Base-by-base conservation (phyloP, 441 rosid genomes). In the Adansonia rubrostipa region DNA sequence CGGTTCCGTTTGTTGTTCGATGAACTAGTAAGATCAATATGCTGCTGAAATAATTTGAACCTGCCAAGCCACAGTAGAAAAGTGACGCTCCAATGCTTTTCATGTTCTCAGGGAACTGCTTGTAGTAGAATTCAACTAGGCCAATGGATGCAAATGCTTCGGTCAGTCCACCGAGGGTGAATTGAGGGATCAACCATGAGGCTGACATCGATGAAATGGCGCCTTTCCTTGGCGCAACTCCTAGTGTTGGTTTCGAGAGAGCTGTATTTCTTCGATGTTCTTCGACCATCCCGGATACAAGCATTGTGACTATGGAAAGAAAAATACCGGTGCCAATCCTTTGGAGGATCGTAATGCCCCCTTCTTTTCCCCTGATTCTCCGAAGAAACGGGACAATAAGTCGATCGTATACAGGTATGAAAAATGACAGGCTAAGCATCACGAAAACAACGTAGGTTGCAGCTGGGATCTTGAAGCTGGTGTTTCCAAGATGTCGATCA, bases 191-290 rank as follows among this genome's bases (percentile, higher is more conserved):
- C 69, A 84, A 76, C 84, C 81, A 77, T 6, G 75, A n/a, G 20
- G 79, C 87, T 45, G 85, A 79, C 83, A 84, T 82, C 1, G 85
- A 82, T 2, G 87, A 84, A 56, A 82, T 82, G 15, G 81, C 80
- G 1, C 87, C 87, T 76, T 81, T 82, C 54, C 82, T 78, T 4
- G 85, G 80, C 6, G 50, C 83, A 42, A 75, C 63, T 5, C 87
- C 87, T 20, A 82, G 50, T 0, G 85, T 80, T 3, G 81, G 87
- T 72, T 73, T 69, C 1, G 82, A 77, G 33, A 80, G 71, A 42
- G 85, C 87, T 24, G 57, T 45, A 8, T 65, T 80, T 36, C 83
- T 78, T 56, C 85, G 80, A 4, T 50, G 80, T n/a, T 78, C 74
- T 61, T 84, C 85, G 15, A 84, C 85, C 0, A 82, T 4, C 5